These are phyloP conservation scores for Colletotrichum cereale DNA, from an alignment of 2,329 filamentous ascomycete genomes.

Conservation along the genomic window DNA sequence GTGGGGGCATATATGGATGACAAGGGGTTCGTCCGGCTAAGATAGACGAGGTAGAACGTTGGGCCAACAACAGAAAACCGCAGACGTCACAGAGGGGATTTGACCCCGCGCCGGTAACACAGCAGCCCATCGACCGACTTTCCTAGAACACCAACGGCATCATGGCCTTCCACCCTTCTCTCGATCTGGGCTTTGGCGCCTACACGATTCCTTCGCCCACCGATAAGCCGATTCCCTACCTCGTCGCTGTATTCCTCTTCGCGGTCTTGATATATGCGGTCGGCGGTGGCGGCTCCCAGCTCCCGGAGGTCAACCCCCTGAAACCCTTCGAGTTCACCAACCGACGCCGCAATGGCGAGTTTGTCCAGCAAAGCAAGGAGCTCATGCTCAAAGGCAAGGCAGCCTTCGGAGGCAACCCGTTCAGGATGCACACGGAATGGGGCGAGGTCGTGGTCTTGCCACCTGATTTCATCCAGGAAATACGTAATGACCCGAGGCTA, in stretches of 20 bases:
- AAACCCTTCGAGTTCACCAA: slow-evolving; percentile 13
- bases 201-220: slow-evolving; percentile 27
- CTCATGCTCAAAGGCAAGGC: slow-evolving; percentile 16
- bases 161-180: slow-evolving; percentile 12
- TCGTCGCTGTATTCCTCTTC: slow-evolving; percentile 15
- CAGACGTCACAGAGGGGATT: background rate
- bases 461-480: slow-evolving; percentile 15
- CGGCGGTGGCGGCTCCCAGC: slow-evolving; percentile 5
- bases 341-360: slow-evolving; percentile 23
- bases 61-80: background rate
- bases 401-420: slow-evolving; percentile 12
- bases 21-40: slow-evolving; percentile 1
- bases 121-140: background rate
- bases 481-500: slow-evolving; percentile 19
- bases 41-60: background rate
- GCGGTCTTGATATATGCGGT: slow-evolving; percentile 10
- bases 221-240: slow-evolving; percentile 17
- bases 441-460: slow-evolving; percentile 21
- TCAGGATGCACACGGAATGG: slow-evolving; percentile 19
- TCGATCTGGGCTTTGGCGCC: slow-evolving; percentile 6
- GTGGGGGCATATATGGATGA: slow-evolving; percentile 2
- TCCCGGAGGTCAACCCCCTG: slow-evolving; percentile 20
- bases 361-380: slow-evolving; percentile 9
- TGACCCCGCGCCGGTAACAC: background rate
- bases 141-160: background rate